Evolutionary conservation across 2,329 filamentous ascomycete genomes (phyloP).

Genomic region (Fusarium nelsonii): DNA sequence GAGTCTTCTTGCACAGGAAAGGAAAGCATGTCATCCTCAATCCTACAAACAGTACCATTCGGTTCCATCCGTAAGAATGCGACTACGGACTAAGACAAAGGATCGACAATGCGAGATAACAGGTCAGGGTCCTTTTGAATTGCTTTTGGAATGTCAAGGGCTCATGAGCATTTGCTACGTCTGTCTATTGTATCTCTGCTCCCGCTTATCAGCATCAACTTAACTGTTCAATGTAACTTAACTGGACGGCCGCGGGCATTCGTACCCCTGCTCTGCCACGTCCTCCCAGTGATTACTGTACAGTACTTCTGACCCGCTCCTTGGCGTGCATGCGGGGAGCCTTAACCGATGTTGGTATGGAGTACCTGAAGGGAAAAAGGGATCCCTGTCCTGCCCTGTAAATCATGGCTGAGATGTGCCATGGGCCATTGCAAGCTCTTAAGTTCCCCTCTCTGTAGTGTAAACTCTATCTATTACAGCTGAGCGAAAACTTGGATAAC

Average conservation of each 20-base stretch:
- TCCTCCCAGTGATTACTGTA: background rate
- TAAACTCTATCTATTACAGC: conserved; percentile 1
- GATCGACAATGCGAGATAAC: background rate
- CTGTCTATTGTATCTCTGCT: background rate
- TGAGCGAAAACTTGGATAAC: background rate
- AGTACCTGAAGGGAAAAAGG: background rate
- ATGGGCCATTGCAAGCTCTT: background rate
- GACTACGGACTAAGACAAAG: background rate
- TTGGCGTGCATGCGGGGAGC: conserved; percentile 8
- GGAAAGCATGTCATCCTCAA: too few species aligned
- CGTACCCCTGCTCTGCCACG: conserved; percentile 10
- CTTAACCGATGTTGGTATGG: background rate
- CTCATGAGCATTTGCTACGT: too few species aligned
- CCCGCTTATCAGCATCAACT: background rate
- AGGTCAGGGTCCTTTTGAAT: background rate
- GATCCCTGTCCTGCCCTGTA: background rate
- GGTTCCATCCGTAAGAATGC: background rate
- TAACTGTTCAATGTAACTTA: background rate
- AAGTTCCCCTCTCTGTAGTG: conserved; percentile 1
- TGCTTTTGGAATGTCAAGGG: background rate
- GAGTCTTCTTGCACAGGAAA: background rate
- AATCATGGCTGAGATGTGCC: background rate
- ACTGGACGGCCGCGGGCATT: background rate
- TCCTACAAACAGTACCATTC: too few species aligned
- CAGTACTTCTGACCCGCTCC: background rate